Evolutionary conservation across 2,329 filamentous ascomycete species (phyloP).

Genomic region (Paracamarosporium sp.): DNA sequence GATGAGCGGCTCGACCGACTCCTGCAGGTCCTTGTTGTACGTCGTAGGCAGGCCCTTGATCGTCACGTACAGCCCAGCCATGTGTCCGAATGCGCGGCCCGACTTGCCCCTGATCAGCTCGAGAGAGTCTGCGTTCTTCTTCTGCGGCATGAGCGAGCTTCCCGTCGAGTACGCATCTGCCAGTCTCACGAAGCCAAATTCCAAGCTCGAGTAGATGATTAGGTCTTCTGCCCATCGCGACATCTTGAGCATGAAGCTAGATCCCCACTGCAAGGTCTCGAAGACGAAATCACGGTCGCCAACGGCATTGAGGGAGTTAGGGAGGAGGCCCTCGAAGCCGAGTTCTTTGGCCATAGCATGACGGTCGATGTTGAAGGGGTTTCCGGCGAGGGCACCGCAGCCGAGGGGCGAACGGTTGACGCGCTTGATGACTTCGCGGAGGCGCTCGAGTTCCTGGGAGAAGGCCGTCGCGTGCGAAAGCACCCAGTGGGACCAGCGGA

Average conservation of each 20-base stretch:
- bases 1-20: slow-evolving; percentile 84
- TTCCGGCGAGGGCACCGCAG: slow-evolving; percentile 79
- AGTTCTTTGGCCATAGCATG: slow-evolving; percentile 79
- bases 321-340: slow-evolving; percentile 76
- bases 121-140: slow-evolving; percentile 81
- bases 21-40: slow-evolving; percentile 94
- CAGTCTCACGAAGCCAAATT: slow-evolving; percentile 78
- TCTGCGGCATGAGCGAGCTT: slow-evolving; percentile 80
- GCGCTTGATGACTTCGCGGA: slow-evolving; percentile 74
- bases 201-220: slow-evolving; percentile 79
- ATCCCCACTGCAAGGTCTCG: slow-evolving; percentile 81
- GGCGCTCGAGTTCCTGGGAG: slow-evolving; percentile 74
- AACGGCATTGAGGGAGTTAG: slow-evolving; percentile 79
- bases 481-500: slow-evolving; percentile 84
- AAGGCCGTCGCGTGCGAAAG: slow-evolving; percentile 77
- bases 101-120: slow-evolving; percentile 79
- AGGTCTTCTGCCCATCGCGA: slow-evolving; percentile 84
- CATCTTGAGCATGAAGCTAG: slow-evolving; percentile 79
- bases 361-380: slow-evolving; percentile 83
- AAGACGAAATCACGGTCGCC: slow-evolving; percentile 82
- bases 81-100: slow-evolving; percentile 79
- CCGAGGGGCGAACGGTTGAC: slow-evolving; percentile 77
- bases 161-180: slow-evolving; percentile 84
- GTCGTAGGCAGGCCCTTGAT: slow-evolving; percentile 78
- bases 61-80: slow-evolving; percentile 80